phyloP scores from a whole-genome alignment of 2,329 filamentous ascomycete genomes.

The Talaromyces rugulosus region DNA sequence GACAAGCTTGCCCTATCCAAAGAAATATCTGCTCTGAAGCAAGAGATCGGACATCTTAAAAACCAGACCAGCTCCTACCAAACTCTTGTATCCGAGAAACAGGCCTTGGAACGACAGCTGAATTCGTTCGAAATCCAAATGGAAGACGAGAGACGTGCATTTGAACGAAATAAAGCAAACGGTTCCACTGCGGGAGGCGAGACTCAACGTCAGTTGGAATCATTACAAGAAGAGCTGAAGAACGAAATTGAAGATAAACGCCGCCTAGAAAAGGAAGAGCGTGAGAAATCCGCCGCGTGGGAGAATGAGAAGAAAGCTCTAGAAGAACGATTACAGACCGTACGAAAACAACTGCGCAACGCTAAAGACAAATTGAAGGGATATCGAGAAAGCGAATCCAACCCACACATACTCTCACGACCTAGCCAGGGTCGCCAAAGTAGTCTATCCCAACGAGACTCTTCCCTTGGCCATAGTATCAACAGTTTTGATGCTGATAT shows the following conservation, averaged over 20 bases:
- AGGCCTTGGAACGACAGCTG: conserved; percentile 73
- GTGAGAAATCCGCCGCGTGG: conserved; percentile 57
- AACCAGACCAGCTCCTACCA: conserved; percentile 60
- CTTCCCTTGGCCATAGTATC: conserved; percentile 24
- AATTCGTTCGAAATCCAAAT: conserved; percentile 74
- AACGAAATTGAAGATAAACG: conserved; percentile 49
- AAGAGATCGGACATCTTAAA: conserved; percentile 60
- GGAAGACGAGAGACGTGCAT: conserved; percentile 72
- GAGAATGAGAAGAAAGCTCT: conserved; percentile 61
- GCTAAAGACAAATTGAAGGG: conserved; percentile 71
- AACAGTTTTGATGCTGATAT: conserved; percentile 40
- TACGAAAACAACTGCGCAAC: conserved; percentile 65
- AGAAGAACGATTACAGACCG: conserved; percentile 65
- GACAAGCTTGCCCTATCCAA: conserved; percentile 61
- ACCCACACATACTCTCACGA: conserved; percentile 31
- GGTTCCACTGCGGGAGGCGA: conserved; percentile 37
- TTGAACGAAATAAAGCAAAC: conserved; percentile 52
- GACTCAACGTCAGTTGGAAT: conserved; percentile 41
- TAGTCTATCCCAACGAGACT: conserved; percentile 39
- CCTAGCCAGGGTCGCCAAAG: conserved; percentile 20
- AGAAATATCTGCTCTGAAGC: conserved; percentile 56
- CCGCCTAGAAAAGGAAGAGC: conserved; percentile 45
- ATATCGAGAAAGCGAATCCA: conserved; percentile 48
- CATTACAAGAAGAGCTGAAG: conserved; percentile 47
- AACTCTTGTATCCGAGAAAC: conserved; percentile 69